These are phyloP conservation scores for Mucor piriformis DNA, from an alignment of 371 early-diverging fungal genomes.

Conservation along the genomic window DNA sequence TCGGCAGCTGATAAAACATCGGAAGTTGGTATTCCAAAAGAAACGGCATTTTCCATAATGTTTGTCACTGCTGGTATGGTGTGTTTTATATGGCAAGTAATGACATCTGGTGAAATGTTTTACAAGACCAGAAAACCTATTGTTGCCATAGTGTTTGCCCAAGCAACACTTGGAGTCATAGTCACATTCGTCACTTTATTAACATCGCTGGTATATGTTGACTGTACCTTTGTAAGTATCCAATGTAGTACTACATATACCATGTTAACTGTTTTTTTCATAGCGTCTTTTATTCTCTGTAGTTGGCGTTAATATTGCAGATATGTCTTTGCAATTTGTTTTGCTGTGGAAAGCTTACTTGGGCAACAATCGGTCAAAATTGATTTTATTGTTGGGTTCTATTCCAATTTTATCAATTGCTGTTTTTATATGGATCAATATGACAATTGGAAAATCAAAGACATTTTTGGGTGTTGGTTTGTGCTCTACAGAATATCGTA, in stretches of 20 bases:
- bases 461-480: conserved; percentile 19
- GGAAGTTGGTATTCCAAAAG: not conserved
- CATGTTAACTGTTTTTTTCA: not conserved
- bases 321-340: conserved; percentile 42
- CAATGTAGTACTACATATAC: not conserved
- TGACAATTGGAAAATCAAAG: conserved; percentile 37
- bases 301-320: conserved; percentile 43
- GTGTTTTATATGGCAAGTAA: conserved; percentile 49
- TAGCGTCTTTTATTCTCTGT: conserved; percentile 46
- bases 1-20: not conserved
- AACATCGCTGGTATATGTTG: conserved; percentile 27
- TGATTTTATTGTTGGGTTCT: conserved; percentile 32
- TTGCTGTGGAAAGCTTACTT: conserved; percentile 53
- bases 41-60: conserved; percentile 42
- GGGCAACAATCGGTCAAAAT: conserved; percentile 43
- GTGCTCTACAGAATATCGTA: conserved; percentile 43
- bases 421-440: conserved; percentile 39
- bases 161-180: conserved; percentile 38
- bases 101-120: conserved; percentile 36
- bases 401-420: conserved; percentile 34
- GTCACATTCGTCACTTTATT: conserved; percentile 43
- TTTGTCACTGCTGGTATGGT: conserved; percentile 44
- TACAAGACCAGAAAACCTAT: conserved; percentile 41
- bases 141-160: conserved; percentile 35
- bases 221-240: conserved; percentile 47